Percentiles rank a stretch among this genome's conserved stretches.
Conservation (phyloP, 345 rosid species). For the Theobroma cacao region DNA sequence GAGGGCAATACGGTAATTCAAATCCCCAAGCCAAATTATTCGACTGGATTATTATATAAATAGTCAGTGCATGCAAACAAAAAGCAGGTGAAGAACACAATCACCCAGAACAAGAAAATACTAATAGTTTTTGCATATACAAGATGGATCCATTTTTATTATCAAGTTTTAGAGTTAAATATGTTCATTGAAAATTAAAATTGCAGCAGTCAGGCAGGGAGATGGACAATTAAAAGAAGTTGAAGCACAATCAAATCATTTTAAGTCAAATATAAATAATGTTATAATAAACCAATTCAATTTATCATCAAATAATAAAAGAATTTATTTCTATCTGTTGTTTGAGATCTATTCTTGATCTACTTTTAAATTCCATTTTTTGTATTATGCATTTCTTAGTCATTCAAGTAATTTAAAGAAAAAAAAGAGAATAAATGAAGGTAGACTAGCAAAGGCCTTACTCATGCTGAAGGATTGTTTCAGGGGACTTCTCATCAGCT, state of each 20-base stretch:
- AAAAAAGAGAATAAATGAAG: neutral
- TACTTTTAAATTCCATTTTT: neutral
- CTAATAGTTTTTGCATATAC: neutral
- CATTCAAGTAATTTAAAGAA: neutral
- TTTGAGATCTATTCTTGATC: neutral
- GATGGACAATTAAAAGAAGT: neutral
- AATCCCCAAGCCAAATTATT: conserved; percentile 95
- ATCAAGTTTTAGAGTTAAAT: neutral
- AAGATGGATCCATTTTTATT: neutral
- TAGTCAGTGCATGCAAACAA: neutral
- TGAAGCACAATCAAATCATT: neutral
- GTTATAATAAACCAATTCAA: neutral
- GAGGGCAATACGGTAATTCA: conserved; percentile 94
- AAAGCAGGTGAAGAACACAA: neutral
- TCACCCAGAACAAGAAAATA: neutral
- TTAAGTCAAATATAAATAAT: neutral
- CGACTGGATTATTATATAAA: conserved; percentile 50
- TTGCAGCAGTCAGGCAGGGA: neutral
- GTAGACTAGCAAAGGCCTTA: conserved; percentile 38
- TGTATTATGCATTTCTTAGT: neutral
- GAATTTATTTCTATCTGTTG: neutral
- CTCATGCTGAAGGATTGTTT: conserved; percentile 95
- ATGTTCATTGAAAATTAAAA: neutral
- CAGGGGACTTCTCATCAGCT: conserved; percentile 74
- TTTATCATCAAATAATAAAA: neutral